phyloP scores from a whole-genome alignment of 140 eudicot species.

The Eryngium alpinum region DNA sequence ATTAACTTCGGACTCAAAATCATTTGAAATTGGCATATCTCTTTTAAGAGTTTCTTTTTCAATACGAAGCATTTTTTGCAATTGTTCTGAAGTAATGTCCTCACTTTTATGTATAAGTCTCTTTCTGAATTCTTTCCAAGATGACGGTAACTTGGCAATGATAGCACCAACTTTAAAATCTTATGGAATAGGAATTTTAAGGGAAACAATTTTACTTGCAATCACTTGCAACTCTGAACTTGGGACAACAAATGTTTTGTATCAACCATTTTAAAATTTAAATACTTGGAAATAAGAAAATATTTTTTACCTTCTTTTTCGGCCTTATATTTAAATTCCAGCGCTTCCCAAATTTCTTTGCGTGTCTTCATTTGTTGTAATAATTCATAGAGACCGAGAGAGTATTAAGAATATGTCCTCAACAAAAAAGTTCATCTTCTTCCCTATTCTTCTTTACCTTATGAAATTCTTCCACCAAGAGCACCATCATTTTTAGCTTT shows the following conservation, averaged over 20 bases:
- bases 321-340: slow-evolving; percentile 3
- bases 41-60: slow-evolving; percentile 12
- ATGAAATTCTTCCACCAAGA: too few species aligned
- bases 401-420: not conserved
- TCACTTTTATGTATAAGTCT: not conserved
- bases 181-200: not conserved
- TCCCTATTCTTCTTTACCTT: not conserved
- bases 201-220: not conserved
- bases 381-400: not conserved
- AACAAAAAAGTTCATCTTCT: not conserved
- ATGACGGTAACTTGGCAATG: slow-evolving; percentile 4
- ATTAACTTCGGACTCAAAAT: not conserved
- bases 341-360: not conserved
- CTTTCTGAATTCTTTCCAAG: not conserved
- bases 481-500: too few species aligned
- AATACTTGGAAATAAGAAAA: not conserved
- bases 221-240: not conserved
- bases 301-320: not conserved
- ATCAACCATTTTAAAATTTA: not conserved
- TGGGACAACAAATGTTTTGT: not conserved
- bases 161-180: slow-evolving; percentile 9
- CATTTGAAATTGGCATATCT: not conserved
- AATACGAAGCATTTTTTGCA: slow-evolving; percentile 17
- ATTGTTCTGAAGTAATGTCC: slow-evolving; percentile 2
- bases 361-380: too few species aligned